phyloP scores from a whole-genome alignment of 768 basidiomycete species.

The Leccinum incarnatum region DNA sequence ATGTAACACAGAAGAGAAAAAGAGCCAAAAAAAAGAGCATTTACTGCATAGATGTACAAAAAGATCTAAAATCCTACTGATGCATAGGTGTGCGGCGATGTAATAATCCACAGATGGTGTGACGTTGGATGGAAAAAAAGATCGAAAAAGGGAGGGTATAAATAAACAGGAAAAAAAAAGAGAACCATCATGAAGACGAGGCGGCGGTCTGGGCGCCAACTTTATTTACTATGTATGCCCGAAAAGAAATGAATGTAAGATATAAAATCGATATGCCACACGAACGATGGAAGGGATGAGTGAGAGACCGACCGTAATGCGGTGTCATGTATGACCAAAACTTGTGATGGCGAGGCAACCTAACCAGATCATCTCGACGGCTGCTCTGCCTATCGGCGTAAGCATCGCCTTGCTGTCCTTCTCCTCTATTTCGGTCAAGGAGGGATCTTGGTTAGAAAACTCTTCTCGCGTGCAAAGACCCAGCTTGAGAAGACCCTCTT shows the following conservation, averaged over 20 bases:
- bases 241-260: constrained; percentile 2
- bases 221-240: neutral
- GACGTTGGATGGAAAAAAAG: neutral
- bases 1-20: constrained; percentile 15
- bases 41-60: constrained; percentile 17
- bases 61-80: constrained; percentile 22
- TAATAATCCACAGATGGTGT: constrained; percentile 1
- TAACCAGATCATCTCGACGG: constrained; percentile 54
- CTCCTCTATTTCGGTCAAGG: constrained; percentile 41
- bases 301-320: neutral
- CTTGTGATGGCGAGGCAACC: constrained; percentile 51
- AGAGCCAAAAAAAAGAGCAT: neutral
- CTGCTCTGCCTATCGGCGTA: constrained; percentile 48
- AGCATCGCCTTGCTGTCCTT: constrained; percentile 41
- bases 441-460: constrained; percentile 1
- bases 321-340: constrained; percentile 29
- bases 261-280: constrained; percentile 13
- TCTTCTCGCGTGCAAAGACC: constrained; percentile 52
- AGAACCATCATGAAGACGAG: neutral
- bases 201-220: neutral
- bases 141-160: neutral
- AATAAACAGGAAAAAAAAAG: neutral
- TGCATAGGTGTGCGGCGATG: constrained; percentile 14
- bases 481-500: constrained; percentile 74
- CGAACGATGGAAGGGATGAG: neutral